A percentile compares a stretch with the other conserved stretches of the same genome.
Conservation (phyloP, 73 alveolate genomes). For the Uronychia setigera region DNA sequence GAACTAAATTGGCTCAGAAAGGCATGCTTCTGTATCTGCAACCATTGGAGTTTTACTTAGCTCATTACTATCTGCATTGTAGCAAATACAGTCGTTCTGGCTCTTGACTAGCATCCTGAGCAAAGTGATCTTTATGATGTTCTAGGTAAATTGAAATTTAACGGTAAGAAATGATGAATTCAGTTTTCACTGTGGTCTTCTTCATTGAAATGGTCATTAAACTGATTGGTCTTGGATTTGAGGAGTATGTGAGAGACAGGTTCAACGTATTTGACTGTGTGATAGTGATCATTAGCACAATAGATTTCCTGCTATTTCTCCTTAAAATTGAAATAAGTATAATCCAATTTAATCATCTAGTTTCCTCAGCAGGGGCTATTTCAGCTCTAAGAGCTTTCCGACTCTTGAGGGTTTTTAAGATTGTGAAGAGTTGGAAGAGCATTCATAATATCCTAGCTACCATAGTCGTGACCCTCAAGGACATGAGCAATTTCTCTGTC, state of each 20-base stretch:
- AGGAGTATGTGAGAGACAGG: slow-evolving; percentile 46
- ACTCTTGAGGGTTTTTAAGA: slow-evolving; percentile 53
- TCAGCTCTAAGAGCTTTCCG: slow-evolving; percentile 34
- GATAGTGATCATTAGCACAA: slow-evolving; percentile 13
- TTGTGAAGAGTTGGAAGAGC: slow-evolving; percentile 35
- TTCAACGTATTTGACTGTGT: slow-evolving; percentile 41
- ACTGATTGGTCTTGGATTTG: slow-evolving; percentile 45
- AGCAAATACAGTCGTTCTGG: slow-evolving; percentile 39
- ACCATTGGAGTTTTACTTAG: too few species aligned
- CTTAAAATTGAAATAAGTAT: too few species aligned
- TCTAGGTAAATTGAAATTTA: background rate
- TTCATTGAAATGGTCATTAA: slow-evolving; percentile 40
- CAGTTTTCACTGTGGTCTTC: slow-evolving; percentile 38
- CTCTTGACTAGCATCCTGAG: slow-evolving; percentile 51
- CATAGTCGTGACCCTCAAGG: too few species aligned
- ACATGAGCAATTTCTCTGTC: too few species aligned
- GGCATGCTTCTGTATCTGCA: too few species aligned
- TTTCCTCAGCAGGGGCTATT: slow-evolving; percentile 22
- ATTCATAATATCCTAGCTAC: too few species aligned
- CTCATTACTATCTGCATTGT: slow-evolving; percentile 17
- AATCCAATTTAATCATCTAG: slow-evolving; percentile 4
- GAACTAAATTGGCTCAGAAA: too few species aligned
- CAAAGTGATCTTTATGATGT: too few species aligned
- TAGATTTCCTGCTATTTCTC: slow-evolving; percentile 18
- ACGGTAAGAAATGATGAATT: slow-evolving; percentile 13